Evolutionary conservation across 177 flowering plant species (phyloP).

Genomic region (Vitis hybrid): DNA sequence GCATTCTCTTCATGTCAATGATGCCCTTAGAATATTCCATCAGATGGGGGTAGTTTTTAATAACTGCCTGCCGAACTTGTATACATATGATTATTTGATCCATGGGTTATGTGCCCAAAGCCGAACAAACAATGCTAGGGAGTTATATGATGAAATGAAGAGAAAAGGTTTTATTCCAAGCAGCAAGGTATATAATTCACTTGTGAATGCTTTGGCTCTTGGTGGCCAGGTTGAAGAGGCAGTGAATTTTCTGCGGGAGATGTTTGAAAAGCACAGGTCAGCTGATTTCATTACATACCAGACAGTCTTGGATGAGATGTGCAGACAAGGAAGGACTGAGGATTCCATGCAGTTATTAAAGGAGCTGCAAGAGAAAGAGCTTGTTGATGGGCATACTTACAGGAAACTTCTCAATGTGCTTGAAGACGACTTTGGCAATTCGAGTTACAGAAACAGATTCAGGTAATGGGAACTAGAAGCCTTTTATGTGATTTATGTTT

Average conservation of each 20-base stretch:
- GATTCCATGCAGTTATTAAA: slow-evolving; percentile 61
- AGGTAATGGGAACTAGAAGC: slow-evolving; percentile 6
- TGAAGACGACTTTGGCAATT: slow-evolving; percentile 45
- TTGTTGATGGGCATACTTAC: slow-evolving; percentile 54
- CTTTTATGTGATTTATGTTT: too few species aligned
- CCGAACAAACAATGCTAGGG: slow-evolving; percentile 72
- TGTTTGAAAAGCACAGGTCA: slow-evolving; percentile 49
- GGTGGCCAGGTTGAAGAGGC: slow-evolving; percentile 78
- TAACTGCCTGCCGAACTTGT: slow-evolving; percentile 58
- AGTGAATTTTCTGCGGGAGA: slow-evolving; percentile 65
- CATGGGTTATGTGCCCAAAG: slow-evolving; percentile 90
- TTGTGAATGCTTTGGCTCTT: slow-evolving; percentile 80
- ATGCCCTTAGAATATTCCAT: slow-evolving; percentile 83
- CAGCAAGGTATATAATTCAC: slow-evolving; percentile 71
- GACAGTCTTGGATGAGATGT: slow-evolving; percentile 70
- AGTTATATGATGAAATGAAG: slow-evolving; percentile 69
- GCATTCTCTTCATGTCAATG: slow-evolving; percentile 78
- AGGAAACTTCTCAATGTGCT: slow-evolving; percentile 53
- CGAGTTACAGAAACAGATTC: slow-evolving; percentile 7
- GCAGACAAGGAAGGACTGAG: slow-evolving; percentile 43
- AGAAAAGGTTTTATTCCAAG: slow-evolving; percentile 65
- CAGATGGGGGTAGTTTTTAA: slow-evolving; percentile 75
- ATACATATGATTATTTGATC: slow-evolving; percentile 69
- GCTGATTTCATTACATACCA: slow-evolving; percentile 69
- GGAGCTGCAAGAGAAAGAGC: slow-evolving; percentile 56